phyloP scores from a whole-genome alignment of 2,329 filamentous ascomycete genomes.

The Sordariomycetes sp. region DNA sequence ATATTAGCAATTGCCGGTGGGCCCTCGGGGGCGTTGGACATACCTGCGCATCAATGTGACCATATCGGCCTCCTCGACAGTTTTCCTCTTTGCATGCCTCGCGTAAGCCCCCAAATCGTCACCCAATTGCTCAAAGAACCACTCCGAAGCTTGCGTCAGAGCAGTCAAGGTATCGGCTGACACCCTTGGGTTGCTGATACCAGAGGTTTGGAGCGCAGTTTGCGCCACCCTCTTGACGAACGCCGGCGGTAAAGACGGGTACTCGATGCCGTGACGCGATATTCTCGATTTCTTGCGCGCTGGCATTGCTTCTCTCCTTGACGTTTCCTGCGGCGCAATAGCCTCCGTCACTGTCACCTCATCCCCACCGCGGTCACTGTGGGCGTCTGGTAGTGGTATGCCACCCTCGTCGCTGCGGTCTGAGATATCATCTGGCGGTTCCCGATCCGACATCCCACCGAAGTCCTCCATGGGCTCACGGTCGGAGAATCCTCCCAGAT shows the following conservation, averaged over 20 bases:
- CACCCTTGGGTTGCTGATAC: constrained; percentile 58
- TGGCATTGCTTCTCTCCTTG: constrained; percentile 3
- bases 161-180: constrained; percentile 64
- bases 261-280: constrained; percentile 66
- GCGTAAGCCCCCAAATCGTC: constrained; percentile 76
- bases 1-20: constrained; percentile 16
- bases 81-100: constrained; percentile 72
- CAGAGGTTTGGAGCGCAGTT: constrained; percentile 59
- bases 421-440: constrained; percentile 1
- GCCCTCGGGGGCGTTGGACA: neutral
- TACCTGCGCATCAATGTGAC: constrained; percentile 61
- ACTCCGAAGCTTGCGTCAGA: constrained; percentile 74
- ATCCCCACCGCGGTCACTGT: neutral
- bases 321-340: neutral
- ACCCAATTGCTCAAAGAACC: constrained; percentile 84
- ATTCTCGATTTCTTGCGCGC: constrained; percentile 26
- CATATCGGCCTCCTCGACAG: constrained; percentile 78
- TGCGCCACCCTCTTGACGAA: constrained; percentile 68
- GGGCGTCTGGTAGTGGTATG: neutral
- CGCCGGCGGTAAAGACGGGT: constrained; percentile 62
- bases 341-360: too few relatives aligned
- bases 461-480: neutral
- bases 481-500: neutral
- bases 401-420: constrained; percentile 3
- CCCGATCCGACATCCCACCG: constrained; percentile 3